Conservation (phyloP, 164 flowering plant species). For the Hamamelis virginiana region DNA sequence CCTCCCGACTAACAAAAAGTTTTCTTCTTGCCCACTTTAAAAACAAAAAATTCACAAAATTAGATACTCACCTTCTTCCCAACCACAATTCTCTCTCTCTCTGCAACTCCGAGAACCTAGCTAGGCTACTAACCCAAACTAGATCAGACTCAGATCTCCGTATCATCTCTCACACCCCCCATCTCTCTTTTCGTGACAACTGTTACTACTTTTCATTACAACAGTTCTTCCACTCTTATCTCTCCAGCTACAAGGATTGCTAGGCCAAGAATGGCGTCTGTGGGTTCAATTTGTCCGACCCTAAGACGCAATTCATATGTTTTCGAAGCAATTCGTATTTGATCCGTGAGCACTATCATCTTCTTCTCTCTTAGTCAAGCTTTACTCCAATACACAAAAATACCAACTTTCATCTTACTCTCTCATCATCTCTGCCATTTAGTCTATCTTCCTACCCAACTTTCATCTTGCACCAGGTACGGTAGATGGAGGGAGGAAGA, state of each 20-base stretch:
- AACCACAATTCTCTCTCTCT: neutral
- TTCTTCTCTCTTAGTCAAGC: too few relatives aligned
- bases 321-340: too few relatives aligned
- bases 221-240: conserved; percentile 36
- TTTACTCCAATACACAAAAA: too few relatives aligned
- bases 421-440: too few relatives aligned
- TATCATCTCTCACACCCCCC: neutral
- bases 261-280: conserved; percentile 45
- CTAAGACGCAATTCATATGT: conserved; percentile 56
- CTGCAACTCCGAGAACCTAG: conserved; percentile 7
- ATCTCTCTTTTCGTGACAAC: neutral
- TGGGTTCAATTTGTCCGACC: conserved; percentile 68
- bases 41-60: too few relatives aligned
- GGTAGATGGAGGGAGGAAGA: too few relatives aligned
- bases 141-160: conserved; percentile 1
- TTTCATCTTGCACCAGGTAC: too few relatives aligned
- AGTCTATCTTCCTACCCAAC: too few relatives aligned
- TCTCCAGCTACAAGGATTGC: conserved; percentile 47
- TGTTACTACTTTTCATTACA: neutral
- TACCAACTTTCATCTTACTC: too few relatives aligned
- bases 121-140: neutral
- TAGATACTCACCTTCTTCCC: too few relatives aligned
- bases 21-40: too few relatives aligned
- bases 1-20: too few relatives aligned
- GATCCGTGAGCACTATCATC: conserved; percentile 23